phyloP scores from a whole-genome alignment of 441 rosid genomes.

The Croton laevigatus region DNA sequence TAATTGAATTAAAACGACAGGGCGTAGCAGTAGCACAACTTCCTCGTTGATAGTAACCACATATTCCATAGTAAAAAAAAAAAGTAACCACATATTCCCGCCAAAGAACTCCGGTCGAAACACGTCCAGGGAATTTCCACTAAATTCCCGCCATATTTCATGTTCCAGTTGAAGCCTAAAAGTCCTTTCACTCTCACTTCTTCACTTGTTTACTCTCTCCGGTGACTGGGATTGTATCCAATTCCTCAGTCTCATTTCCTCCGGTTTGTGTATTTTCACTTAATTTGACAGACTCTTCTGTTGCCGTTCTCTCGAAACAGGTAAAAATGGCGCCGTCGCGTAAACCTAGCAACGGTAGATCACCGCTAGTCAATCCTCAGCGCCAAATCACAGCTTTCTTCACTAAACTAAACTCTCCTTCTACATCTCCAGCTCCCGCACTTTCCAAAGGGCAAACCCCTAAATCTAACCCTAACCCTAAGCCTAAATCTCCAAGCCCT shows the following conservation, averaged over 20 bases:
- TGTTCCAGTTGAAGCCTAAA: background rate
- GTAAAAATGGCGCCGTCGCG: slow-evolving; percentile 64
- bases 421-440: slow-evolving; percentile 34
- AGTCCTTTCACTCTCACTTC: background rate
- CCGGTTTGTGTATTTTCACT: background rate
- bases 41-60: background rate
- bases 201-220: background rate
- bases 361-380: slow-evolving; percentile 78
- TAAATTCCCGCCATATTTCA: slow-evolving; percentile 40
- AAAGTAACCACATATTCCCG: slow-evolving; percentile 36
- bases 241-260: background rate
- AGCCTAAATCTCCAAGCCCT: slow-evolving; percentile 22
- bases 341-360: slow-evolving; percentile 69
- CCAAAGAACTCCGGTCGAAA: slow-evolving; percentile 31
- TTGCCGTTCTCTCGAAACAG: background rate
- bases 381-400: slow-evolving; percentile 77
- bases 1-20: background rate
- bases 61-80: too few species aligned
- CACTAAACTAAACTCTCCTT: slow-evolving; percentile 38
- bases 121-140: slow-evolving; percentile 28
- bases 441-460: slow-evolving; percentile 29
- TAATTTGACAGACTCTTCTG: background rate
- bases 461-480: slow-evolving; percentile 34
- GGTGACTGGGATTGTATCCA: background rate
- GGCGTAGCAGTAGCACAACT: too few species aligned